Base-by-base conservation (phyloP, 148 eudicot species). In the Camellia lanceoleosa region DNA sequence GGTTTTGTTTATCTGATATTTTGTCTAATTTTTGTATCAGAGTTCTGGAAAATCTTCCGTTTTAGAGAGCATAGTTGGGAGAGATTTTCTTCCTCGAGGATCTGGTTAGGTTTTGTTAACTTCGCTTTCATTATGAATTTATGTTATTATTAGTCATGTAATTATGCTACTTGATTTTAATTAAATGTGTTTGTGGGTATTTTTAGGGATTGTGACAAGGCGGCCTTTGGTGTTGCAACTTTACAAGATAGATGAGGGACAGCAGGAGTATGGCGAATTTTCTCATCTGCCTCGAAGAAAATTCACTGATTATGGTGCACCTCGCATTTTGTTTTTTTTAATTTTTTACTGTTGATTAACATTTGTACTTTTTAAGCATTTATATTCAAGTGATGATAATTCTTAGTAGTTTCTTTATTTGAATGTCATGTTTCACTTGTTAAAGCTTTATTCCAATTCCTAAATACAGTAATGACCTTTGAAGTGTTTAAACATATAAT, bases 11-110 rank as follows among this genome's bases (percentile, higher is more conserved):
- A 52, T 72, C 75, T 72, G 18, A 72, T 20, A 3, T 14, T 70
- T 3, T 71, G 69, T 72, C 12, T 52, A 20, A 3, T 75, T 46
- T 20, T 52, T 83, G 46, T 59, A 58, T 58, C 88, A 95, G 97
- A 95, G 98, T 88, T 95, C 98, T 12, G 98, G 98, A 41, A 95
- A 95, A 76, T 95, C 98, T 23, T 95, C 97, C 2, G 98, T 95
- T 54, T 82, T 95, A 58, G 98, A 95, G 89, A 95, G 98, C 85
- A 88, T 95, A 16, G 98, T 95, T 7, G 98, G 98, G 62, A 88
- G 97, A 38, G 98, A 95, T 69, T 95, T 95, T 78, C 97, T 95
- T 78, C 98, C 98, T 63, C 84, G 97, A 85, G 98, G 98, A 87
- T 95, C 97, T 23, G 98, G 98, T 95, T 80, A 75, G 90, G 72